These are phyloP conservation scores for grape (Vitis vinifera) DNA, from an alignment of 164 flowering plant species.

Conservation along the genomic window DNA sequence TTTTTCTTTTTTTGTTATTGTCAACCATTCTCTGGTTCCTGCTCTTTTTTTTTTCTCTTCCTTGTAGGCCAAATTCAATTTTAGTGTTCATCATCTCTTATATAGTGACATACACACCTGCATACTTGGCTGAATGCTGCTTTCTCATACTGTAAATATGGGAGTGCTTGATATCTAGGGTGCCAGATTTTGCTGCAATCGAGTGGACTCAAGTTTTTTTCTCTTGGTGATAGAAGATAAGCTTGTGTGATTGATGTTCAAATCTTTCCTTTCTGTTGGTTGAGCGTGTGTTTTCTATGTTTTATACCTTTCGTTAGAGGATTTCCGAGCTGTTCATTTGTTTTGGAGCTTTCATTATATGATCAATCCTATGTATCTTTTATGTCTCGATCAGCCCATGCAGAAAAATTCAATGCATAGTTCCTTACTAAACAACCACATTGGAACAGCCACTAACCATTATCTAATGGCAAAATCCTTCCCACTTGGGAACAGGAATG, in stretches of 20 bases:
- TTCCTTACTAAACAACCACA: background rate
- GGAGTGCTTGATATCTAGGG: conserved; percentile 23
- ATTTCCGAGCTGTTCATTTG: background rate
- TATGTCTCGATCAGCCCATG: background rate
- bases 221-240: conserved; percentile 12
- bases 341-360: background rate
- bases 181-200: conserved; percentile 23
- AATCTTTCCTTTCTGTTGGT: background rate
- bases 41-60: conserved; percentile 6
- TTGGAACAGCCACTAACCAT: too few species aligned
- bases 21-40: conserved; percentile 8
- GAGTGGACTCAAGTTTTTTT: conserved; percentile 19
- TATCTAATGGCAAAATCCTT: too few species aligned
- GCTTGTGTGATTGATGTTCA: conserved; percentile 13
- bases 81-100: conserved; percentile 9
- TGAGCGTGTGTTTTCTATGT: background rate
- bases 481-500: too few species aligned
- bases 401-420: background rate
- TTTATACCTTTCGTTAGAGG: background rate
- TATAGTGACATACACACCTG: conserved; percentile 21
- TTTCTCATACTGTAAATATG: conserved; percentile 38
- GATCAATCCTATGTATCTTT: background rate
- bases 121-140: conserved; percentile 23
- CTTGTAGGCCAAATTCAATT: conserved; percentile 14
- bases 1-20: conserved; percentile 7